Evolutionary conservation across 2,329 filamentous ascomycete species (phyloP).

Genomic region (Talaromyces verruculosus): DNA sequence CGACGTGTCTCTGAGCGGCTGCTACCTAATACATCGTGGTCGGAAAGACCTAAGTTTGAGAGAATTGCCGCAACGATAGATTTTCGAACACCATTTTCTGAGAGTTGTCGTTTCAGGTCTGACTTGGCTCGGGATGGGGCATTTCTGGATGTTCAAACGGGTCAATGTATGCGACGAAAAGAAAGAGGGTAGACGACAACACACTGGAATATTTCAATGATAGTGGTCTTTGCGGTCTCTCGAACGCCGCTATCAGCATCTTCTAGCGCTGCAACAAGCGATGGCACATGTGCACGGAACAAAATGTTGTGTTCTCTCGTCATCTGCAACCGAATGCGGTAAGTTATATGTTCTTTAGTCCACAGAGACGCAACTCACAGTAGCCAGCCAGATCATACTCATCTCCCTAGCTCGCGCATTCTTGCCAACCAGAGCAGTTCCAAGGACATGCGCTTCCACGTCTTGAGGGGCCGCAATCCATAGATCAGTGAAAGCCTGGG

Average conservation of each 20-base stretch:
- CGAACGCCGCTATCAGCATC: constrained; percentile 86
- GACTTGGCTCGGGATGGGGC: constrained; percentile 82
- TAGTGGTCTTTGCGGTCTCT: constrained; percentile 76
- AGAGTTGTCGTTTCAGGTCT: constrained; percentile 83
- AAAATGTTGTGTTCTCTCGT: constrained; percentile 74
- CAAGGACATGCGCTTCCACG: constrained; percentile 77
- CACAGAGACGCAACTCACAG: constrained; percentile 50
- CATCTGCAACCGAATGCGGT: constrained; percentile 56
- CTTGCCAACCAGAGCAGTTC: constrained; percentile 73
- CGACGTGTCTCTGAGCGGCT: constrained; percentile 26
- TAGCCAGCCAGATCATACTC: constrained; percentile 79
- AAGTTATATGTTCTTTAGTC: not conserved
- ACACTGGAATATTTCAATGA: constrained; percentile 83
- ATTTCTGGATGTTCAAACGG: constrained; percentile 51
- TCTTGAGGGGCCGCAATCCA: constrained; percentile 69
- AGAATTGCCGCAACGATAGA: constrained; percentile 82
- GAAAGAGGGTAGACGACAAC: constrained; percentile 24
- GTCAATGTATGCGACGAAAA: constrained; percentile 9
- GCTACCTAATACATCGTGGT: constrained; percentile 30
- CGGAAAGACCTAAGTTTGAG: constrained; percentile 63
- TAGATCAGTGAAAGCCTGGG: constrained; percentile 74
- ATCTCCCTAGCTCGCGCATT: constrained; percentile 82
- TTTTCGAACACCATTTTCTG: constrained; percentile 79
- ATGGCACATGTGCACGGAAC: constrained; percentile 79
- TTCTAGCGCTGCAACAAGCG: constrained; percentile 81